Evolutionary conservation across 495 filamentous ascomycete species (phyloP), one percentile per base, ranked within the genome.

Genomic region (Evernia prunastri): DNA sequence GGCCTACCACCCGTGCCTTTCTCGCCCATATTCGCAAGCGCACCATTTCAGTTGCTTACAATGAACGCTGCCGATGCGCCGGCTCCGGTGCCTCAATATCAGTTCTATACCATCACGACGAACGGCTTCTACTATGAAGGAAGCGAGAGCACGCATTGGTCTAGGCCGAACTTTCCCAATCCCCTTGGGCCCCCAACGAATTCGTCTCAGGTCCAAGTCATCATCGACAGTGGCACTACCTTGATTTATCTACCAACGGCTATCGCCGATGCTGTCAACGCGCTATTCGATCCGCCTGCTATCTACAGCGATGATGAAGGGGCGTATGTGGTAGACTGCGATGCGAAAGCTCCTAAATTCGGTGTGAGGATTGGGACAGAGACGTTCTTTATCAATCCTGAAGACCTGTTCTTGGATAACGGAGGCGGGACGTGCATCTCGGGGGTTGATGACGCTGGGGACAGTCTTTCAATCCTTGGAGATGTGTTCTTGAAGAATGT

Each of bases 401-500:
- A 72, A 43, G 86, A 89, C 67, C 71, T 88, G 72, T 79, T 88
- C 31, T 45, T 77, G 68, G 60, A 72, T 70, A 64, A 64, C 67
- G 71, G 70, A 10, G 61, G 69, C 0, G 73, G 69, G 11, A 56
- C 77, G 2, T 86, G 84, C 63, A 80, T 82, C 64, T 76, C 79
- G 0, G 75, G 76, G 12, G 77, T 84, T 58, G 69, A 70, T 23
- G 72, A 70, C 57, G 61, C 51, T 8, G 80, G 77, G 10, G 71
- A 70, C 9, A 79, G 78, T 37, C 73, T 76, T 13, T 80, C 75
- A 63, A 83, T 89, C 29, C 65, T 90, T 25, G 86, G 86, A 2
- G 82, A 83, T 65, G 77, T 77, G 1, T 89, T 87, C 67, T 75
- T 87, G 76, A 86, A 84, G 72, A 86, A 83, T 67, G 85, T 87